These are phyloP conservation scores for Aspergillus sojae DNA, from an alignment of 2,329 filamentous ascomycete species.

Conservation along the genomic window DNA sequence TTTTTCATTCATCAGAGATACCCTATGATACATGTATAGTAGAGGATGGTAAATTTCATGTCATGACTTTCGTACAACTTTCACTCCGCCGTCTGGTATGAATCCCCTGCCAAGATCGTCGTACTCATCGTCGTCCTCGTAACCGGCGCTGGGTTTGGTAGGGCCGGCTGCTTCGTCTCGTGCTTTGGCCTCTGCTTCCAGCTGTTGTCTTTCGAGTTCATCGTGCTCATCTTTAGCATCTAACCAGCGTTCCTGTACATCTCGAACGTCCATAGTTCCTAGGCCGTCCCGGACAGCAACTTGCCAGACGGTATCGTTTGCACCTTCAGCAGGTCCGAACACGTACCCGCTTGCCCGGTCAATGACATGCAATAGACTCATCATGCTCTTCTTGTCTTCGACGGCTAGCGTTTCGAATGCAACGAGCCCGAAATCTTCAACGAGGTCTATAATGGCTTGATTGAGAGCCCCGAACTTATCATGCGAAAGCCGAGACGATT, in stretches of 20 bases:
- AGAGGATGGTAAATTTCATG: slow-evolving; percentile 39
- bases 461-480: slow-evolving; percentile 84
- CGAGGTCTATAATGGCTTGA: slow-evolving; percentile 79
- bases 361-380: slow-evolving; percentile 83
- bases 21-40: slow-evolving; percentile 31
- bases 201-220: slow-evolving; percentile 71
- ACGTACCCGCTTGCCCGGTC: slow-evolving; percentile 92
- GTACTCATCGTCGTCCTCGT: slow-evolving; percentile 36
- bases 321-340: slow-evolving; percentile 85
- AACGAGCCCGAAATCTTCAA: slow-evolving; percentile 88
- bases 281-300: slow-evolving; percentile 79
- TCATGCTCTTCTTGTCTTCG: slow-evolving; percentile 97
- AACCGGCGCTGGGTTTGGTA: slow-evolving; percentile 31
- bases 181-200: slow-evolving; percentile 72
- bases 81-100: slow-evolving; percentile 67
- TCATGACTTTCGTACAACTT: slow-evolving; percentile 64
- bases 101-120: slow-evolving; percentile 32
- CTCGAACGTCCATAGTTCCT: slow-evolving; percentile 75
- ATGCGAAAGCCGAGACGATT: slow-evolving; percentile 69
- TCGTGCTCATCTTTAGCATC: slow-evolving; percentile 89
- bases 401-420: slow-evolving; percentile 92
- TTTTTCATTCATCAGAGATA: slow-evolving; percentile 27
- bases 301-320: slow-evolving; percentile 97
- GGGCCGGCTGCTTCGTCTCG: slow-evolving; percentile 38
- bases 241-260: slow-evolving; percentile 95